Evolutionary conservation across 805 yeast genomes (phyloP), one percentile per base, ranked within the genome.

Genomic region (Lipomyces mesembrius): DNA sequence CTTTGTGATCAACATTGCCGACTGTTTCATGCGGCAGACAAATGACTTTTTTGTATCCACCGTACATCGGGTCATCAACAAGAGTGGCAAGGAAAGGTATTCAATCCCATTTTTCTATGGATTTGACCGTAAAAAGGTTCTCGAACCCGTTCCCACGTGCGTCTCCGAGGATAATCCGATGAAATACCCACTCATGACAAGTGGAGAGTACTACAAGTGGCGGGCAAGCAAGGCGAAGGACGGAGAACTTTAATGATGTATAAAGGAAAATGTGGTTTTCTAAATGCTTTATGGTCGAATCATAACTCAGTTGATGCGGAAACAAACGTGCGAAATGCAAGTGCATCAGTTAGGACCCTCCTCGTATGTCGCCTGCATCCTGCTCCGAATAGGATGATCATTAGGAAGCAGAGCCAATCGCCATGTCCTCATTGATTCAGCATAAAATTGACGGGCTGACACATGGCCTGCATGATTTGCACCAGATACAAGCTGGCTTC

Each of bases 1-100:
- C 6, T 72, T 77, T 54, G 79, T 81, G 17, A 77, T 79, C 55
- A 81, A 81, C 63, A 75, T 79, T 39, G 83, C 81, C 4, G 83
- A 81, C 65, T 74, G 77, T 59, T 68, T 81, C 61, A 75, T 74
- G 72, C 73, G 83, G 67, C 76, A 78, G 75, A 76, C 83, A 20
- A 81, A 80, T 69, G 81, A 78, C 62, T 63, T 70, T 37, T 76
- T 79, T 54, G 74, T 75, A 51, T 80, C 83, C 1, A 80, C 81
- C 1, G 66, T 79, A n/a, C 83, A 81, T 64, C 72, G 83, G 58
- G 83, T 81, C 9, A 73, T 75, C 12, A 77, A 77, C 63, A 64
- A 20, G 34, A 49, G 61, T 17, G 69, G 70, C 77, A 74, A 64
- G 77, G 83, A 32, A 77, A 81, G 70, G 75, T 79, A 52, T 81